phyloP scores from a whole-genome alignment of 768 basidiomycete genomes.

The Podaxis sp. region DNA sequence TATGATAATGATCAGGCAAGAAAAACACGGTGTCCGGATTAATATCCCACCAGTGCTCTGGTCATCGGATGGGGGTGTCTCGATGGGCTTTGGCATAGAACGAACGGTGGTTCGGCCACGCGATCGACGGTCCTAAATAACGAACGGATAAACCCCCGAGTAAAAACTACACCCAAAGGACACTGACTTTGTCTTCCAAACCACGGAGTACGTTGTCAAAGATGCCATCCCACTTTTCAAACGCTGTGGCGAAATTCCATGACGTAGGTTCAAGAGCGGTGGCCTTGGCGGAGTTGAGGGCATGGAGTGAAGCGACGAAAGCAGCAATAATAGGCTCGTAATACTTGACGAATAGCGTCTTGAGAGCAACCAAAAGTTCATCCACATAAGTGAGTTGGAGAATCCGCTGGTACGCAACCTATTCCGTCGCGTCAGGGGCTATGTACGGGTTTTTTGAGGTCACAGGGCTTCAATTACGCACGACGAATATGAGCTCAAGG shows the following conservation, averaged over 20 bases:
- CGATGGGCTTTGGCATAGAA: slow-evolving; percentile 35
- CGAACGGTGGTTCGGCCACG: slow-evolving; percentile 49
- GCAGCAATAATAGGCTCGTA: slow-evolving; percentile 83
- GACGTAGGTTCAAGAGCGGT: slow-evolving; percentile 36
- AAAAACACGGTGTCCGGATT: neutral
- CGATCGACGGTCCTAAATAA: slow-evolving; percentile 66
- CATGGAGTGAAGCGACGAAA: slow-evolving; percentile 82
- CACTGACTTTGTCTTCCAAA: slow-evolving; percentile 71
- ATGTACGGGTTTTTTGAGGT: neutral
- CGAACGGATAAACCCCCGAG: neutral
- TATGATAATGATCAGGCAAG: slow-evolving; percentile 42
- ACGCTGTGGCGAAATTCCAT: slow-evolving; percentile 71
- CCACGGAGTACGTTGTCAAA: slow-evolving; percentile 77
- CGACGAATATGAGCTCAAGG: slow-evolving; percentile 95
- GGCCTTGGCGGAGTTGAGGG: slow-evolving; percentile 48
- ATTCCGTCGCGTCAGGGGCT: neutral
- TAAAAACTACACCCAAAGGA: slow-evolving; percentile 44
- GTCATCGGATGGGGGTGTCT: slow-evolving; percentile 61
- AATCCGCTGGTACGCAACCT: slow-evolving; percentile 97
- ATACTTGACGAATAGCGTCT: slow-evolving; percentile 81
- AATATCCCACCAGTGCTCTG: slow-evolving; percentile 49
- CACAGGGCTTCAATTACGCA: slow-evolving; percentile 37
- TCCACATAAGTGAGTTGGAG: slow-evolving; percentile 94
- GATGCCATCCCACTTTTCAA: slow-evolving; percentile 78
- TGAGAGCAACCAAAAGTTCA: slow-evolving; percentile 78